Base-by-base conservation (phyloP, 2,329 filamentous ascomycete species). In the Xylaria sp. region DNA sequence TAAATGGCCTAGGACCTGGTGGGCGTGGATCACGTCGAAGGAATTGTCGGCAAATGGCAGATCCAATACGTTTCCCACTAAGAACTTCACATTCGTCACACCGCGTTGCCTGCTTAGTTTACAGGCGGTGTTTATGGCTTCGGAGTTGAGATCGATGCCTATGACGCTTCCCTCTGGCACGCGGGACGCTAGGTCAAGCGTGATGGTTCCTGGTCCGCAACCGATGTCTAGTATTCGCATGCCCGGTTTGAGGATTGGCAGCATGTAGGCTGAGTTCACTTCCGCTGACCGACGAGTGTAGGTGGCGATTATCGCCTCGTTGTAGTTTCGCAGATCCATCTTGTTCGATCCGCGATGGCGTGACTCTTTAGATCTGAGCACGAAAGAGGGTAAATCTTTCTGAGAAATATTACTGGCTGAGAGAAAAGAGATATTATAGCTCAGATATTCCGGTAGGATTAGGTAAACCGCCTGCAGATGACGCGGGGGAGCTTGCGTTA, bases 211-310 rank as follows among this genome's bases (percentile, higher is more conserved):
- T 9, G 57, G 60, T 8, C 63, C 60, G 52, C 60, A 64, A 23
- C 63, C 63, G 8, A 64, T 60, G 42, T 64, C 63, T 8, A 64
- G 60, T 10, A 64, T 57, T 4, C 37, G 57, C 63, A 63, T 60
- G 6, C 44, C 23, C 11, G 58, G 54, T 46, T 60, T 59, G 4
- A 64, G 19, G 19, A 57, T 42, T 16, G 55, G 52, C 10, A 64
- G 57, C 46, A 64, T 55, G n/a, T 64, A 64, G 1, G 60, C 60
- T 3, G 60, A 60, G 3, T 55, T 59, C 30, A 49, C 52, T 42
- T 19, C 47, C 9, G 63, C 60, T n/a, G 63, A 57, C 30, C 63
- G 60, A 39, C 35, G 52, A 6, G 60, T 57, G 48, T 63, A 64
- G 18, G 53, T 35, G 51, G 60, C 55, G 9, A 63, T 23, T 58